Evolutionary conservation across 495 filamentous ascomycete genomes (phyloP).

Genomic region (Aspergillus affinis): DNA sequence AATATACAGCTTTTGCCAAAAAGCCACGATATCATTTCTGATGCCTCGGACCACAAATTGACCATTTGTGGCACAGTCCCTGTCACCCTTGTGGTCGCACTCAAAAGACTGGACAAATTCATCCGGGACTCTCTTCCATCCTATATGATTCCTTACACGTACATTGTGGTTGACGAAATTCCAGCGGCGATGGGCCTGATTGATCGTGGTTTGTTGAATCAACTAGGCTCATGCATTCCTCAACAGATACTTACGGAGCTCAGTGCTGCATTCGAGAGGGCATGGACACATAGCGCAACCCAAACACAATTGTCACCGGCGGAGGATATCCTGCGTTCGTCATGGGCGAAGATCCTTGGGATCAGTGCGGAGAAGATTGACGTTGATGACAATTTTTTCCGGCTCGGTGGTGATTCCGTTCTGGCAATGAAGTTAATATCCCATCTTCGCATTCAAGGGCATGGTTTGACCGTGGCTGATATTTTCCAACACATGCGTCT

Average conservation of each 20-base stretch:
- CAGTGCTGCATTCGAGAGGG: slow-evolving; percentile 20
- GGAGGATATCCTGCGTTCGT: slow-evolving; percentile 40
- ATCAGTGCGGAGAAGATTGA: slow-evolving; percentile 37
- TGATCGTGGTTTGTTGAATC: slow-evolving; percentile 27
- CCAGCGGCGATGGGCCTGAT: slow-evolving; percentile 22
- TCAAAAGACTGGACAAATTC: slow-evolving; percentile 39
- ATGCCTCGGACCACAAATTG: slow-evolving; percentile 5
- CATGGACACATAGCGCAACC: slow-evolving; percentile 22
- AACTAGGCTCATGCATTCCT: slow-evolving; percentile 29
- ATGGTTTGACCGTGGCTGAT: slow-evolving; percentile 38
- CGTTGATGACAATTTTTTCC: slow-evolving; percentile 48
- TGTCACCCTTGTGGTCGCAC: slow-evolving; percentile 21
- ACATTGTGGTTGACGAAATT: slow-evolving; percentile 34
- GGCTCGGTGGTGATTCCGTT: slow-evolving; percentile 47
- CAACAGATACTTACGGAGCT: slow-evolving; percentile 20
- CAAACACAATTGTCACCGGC: slow-evolving; percentile 28
- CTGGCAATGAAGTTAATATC: slow-evolving; percentile 48
- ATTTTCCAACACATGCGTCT: slow-evolving; percentile 51
- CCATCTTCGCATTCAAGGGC: slow-evolving; percentile 31
- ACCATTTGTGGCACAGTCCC: slow-evolving; percentile 24
- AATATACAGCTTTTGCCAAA: slow-evolving; percentile 22
- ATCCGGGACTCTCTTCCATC: slow-evolving; percentile 36
- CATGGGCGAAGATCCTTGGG: slow-evolving; percentile 48
- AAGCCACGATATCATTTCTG: slow-evolving; percentile 19
- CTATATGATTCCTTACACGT: slow-evolving; percentile 41